phyloP scores from a whole-genome alignment of 116 monocot genomes.

The Iris pallida region DNA sequence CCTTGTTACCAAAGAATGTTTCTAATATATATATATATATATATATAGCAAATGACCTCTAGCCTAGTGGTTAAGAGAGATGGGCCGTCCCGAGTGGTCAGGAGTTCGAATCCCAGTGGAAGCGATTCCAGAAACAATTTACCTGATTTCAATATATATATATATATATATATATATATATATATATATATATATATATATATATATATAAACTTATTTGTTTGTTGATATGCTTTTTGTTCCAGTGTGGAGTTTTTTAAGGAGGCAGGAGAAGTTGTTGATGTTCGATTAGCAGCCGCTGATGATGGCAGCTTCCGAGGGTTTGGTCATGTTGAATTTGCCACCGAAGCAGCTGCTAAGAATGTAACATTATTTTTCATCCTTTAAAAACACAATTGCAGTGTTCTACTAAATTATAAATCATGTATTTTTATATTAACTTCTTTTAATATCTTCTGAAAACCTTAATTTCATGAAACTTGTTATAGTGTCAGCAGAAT shows the following conservation, averaged over 20 bases:
- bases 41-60: too few relatives aligned
- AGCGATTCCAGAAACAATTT: too few relatives aligned
- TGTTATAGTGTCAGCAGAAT: not conserved
- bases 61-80: too few relatives aligned
- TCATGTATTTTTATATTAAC: not conserved
- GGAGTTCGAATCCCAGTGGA: too few relatives aligned
- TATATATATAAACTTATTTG: not conserved
- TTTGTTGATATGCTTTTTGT: not conserved
- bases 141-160: too few relatives aligned
- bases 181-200: not conserved
- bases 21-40: too few relatives aligned
- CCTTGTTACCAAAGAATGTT: not conserved
- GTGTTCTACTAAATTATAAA: not conserved
- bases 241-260: slow-evolving; percentile 16
- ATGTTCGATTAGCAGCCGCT: slow-evolving; percentile 22
- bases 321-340: slow-evolving; percentile 56
- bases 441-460: not conserved
- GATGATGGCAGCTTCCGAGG: slow-evolving; percentile 37
- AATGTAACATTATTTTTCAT: slow-evolving; percentile 25
- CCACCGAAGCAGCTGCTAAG: slow-evolving; percentile 38
- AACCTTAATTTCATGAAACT: not conserved
- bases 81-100: too few relatives aligned
- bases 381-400: not conserved
- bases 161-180: not conserved
- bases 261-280: slow-evolving; percentile 32